Percentiles rank a stretch among this genome's conserved stretches.
Evolutionary conservation across 1,139 yeast genomes (phyloP).

Genomic region (Arxiozyma heterogenica): DNA sequence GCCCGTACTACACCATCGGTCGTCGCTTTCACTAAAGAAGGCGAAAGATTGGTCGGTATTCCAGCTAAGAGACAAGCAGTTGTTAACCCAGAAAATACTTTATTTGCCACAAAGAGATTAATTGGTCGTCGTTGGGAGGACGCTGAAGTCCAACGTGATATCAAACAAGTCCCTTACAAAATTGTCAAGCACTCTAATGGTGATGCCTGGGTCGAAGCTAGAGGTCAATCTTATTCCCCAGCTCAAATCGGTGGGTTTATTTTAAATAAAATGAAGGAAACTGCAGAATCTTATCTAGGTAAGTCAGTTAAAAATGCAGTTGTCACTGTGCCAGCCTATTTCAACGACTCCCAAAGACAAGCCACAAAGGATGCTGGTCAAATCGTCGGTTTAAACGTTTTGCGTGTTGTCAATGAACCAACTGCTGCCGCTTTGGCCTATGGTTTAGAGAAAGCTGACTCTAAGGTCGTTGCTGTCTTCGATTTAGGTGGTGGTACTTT

Average conservation of each 20-base stretch:
- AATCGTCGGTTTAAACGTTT: slow-evolving; percentile 93
- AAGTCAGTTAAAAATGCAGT: slow-evolving; percentile 90
- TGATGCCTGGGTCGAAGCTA: slow-evolving; percentile 88
- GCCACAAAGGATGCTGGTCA: slow-evolving; percentile 99
- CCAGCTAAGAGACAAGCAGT: slow-evolving; percentile 99
- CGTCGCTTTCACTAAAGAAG: slow-evolving; percentile 96
- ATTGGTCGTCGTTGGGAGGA: slow-evolving; percentile 93
- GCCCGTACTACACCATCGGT: slow-evolving; percentile 98
- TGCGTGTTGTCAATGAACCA: slow-evolving; percentile 97
- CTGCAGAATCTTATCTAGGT: slow-evolving; percentile 93
- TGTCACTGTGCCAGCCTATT: slow-evolving; percentile 95
- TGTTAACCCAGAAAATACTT: slow-evolving; percentile 93
- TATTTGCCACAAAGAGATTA: slow-evolving; percentile 97
- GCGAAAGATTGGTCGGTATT: slow-evolving; percentile 97
- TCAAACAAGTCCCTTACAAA: slow-evolving; percentile 97
- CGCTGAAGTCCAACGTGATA: slow-evolving; percentile 87
- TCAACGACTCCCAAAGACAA: slow-evolving; percentile 98
- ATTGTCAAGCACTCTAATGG: slow-evolving; percentile 79
- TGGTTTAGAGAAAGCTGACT: slow-evolving; percentile 97
- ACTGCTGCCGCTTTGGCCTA: slow-evolving; percentile 98
- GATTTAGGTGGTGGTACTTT: slow-evolving; percentile 99
- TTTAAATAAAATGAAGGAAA: slow-evolving; percentile 95
- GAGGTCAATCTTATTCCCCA: slow-evolving; percentile 90
- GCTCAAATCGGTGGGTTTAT: slow-evolving; percentile 89
- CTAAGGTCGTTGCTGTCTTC: slow-evolving; percentile 77